Conservation (phyloP, 345 rosid species). For the Arabidopsis arenosa region DNA sequence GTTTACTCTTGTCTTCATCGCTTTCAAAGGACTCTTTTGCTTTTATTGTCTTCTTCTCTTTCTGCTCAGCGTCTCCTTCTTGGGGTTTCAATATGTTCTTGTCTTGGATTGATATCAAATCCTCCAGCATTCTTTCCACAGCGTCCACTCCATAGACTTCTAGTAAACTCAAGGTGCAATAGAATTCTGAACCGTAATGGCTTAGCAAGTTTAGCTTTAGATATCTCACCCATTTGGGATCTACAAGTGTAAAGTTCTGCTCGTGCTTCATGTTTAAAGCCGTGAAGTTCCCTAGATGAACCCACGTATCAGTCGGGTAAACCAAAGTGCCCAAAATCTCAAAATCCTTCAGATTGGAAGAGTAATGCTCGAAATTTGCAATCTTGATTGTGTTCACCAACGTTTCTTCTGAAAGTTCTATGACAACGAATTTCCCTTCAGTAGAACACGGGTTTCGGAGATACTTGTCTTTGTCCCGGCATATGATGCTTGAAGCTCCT, state of each 20-base stretch:
- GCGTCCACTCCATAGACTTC: conserved; percentile 97
- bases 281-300: conserved; percentile 80
- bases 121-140: conserved; percentile 91
- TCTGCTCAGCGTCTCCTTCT: conserved; percentile 40
- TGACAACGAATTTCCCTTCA: conserved; percentile 78
- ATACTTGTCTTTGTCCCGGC: conserved; percentile 89
- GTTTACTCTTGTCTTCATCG: conserved; percentile 40
- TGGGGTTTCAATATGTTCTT: conserved; percentile 36
- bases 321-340: conserved; percentile 85
- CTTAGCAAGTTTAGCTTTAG: conserved; percentile 71
- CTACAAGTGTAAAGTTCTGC: conserved; percentile 68
- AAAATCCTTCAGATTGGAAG: conserved; percentile 85
- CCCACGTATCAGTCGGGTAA: conserved; percentile 85
- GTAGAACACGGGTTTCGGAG: conserved; percentile 96
- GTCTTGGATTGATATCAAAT: conserved; percentile 76
- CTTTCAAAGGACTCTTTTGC: conserved; percentile 40
- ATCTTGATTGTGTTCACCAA: conserved; percentile 80
- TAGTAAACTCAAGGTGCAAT: conserved; percentile 83
- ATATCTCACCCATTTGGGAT: conserved; percentile 90
- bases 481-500: conserved; percentile 80
- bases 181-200: conserved; percentile 92
- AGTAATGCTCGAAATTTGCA: conserved; percentile 93
- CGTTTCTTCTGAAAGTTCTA: conserved; percentile 98
- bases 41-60: conserved; percentile 48
- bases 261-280: conserved; percentile 81